Base-by-base conservation (phyloP, 306 rosid genomes). In the Rosa persica region DNA sequence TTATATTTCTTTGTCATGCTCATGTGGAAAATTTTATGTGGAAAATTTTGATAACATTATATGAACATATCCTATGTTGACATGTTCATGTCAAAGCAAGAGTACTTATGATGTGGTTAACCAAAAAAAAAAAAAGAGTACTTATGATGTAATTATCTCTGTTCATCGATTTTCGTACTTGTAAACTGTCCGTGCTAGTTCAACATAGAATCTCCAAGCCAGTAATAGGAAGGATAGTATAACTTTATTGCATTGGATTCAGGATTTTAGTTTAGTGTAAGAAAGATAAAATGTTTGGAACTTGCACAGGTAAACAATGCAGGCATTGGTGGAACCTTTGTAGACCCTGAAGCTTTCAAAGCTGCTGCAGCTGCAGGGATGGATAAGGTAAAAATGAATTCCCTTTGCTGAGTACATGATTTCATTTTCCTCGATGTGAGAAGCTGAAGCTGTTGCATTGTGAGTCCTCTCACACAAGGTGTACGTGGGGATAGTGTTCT, bases 301-400 rank as follows among this genome's bases (percentile, higher is more conserved):
- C 36, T 42, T 34, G 46, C 25, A 16, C 46, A 89, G 89, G 81
- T 89, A 68, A 89, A 89, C 85, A 89, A 89, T 76, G 90, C 91
- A 57, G 89, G 84, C 70, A 25, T 74, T 47, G 3, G 36, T 20
- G 90, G 89, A 75, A 80, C 76, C 42, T 23, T 27, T 36, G 36
- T 82, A 34, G 70, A 82, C n/a, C 67, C 55, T 30, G 83, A 86
- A 65, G 86, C 88, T 72, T 36, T 72, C 0, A 72, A 36, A 36
- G 64, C 76, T 51, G 44, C 47, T 30, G 19, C 27, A 49, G 76
- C 25, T 67, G 49, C 49, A 10, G 27, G 72, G 19, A 15, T 38
- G 16, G 22, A 13, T 15, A 15, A 34, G 42, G 12, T 39, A 36
- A 36, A 46, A 8, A 46, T 46, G 11, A 46, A 11, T 11, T 8